phyloP scores from a whole-genome alignment of 805 yeast genomes.

The Hanseniaspora singularis region DNA sequence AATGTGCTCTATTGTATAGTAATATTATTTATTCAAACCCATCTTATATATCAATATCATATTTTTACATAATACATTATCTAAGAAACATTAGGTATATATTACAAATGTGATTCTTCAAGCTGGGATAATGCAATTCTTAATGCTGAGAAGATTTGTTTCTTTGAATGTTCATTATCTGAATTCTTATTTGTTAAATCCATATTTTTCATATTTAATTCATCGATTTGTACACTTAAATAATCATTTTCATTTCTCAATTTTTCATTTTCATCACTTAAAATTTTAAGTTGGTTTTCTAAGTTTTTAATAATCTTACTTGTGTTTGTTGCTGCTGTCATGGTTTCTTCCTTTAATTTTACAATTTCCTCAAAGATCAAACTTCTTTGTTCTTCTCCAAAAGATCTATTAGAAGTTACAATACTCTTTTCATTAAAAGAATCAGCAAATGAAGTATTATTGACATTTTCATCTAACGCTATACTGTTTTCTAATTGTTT shows the following conservation, averaged over 20 bases:
- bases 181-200: background rate
- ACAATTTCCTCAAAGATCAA: constrained; percentile 5
- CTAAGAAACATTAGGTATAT: background rate
- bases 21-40: too few relatives aligned
- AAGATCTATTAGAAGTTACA: background rate
- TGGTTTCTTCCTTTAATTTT: constrained; percentile 9
- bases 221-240: constrained; percentile 3
- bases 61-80: too few relatives aligned
- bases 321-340: constrained; percentile 8
- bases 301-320: constrained; percentile 3
- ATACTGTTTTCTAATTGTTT: too few relatives aligned
- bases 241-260: background rate
- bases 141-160: constrained; percentile 6
- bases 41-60: too few relatives aligned
- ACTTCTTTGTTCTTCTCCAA: background rate
- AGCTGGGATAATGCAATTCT: constrained; percentile 12
- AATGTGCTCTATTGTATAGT: too few relatives aligned
- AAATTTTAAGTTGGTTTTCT: constrained; percentile 1
- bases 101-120: constrained; percentile 9
- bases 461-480: too few relatives aligned
- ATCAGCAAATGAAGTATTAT: too few relatives aligned
- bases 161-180: constrained; percentile 1
- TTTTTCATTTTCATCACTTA: background rate
- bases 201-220: constrained; percentile 10
- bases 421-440: background rate